Conservation (phyloP, 306 rosid species). For the Trifolium repens region DNA sequence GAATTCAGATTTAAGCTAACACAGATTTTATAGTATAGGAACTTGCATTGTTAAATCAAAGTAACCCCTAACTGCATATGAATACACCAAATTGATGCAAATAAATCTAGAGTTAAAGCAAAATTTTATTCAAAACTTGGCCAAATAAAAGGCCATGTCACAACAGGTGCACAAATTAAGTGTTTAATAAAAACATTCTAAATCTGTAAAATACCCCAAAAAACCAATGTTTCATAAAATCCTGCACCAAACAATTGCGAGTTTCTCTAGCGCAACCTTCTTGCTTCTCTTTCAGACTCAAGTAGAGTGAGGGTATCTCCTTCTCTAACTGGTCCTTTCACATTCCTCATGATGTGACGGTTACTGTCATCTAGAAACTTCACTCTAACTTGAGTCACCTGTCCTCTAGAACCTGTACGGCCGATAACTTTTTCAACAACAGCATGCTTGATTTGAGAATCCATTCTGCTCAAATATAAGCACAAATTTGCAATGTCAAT, state of each 20-base stretch:
- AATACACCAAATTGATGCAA: neutral
- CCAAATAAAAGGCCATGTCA: neutral
- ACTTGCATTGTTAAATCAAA: neutral
- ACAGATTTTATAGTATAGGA: neutral
- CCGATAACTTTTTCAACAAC: neutral
- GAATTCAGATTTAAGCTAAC: neutral
- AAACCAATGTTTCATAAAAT: neutral
- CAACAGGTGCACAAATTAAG: neutral
- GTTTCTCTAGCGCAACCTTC: slow-evolving; percentile 5
- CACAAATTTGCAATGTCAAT: neutral
- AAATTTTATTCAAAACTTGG: neutral
- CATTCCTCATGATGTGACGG: slow-evolving; percentile 14
- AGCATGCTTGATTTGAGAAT: slow-evolving; percentile 1
- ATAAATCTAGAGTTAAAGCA: neutral
- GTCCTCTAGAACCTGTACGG: slow-evolving; percentile 21
- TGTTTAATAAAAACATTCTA: neutral
- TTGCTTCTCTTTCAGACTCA: slow-evolving; percentile 31
- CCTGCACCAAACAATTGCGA: neutral
- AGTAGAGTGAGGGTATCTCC: neutral
- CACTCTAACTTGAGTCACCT: slow-evolving; percentile 32
- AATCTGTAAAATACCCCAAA: neutral
- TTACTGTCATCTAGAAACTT: neutral
- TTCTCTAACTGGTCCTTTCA: slow-evolving; percentile 14
- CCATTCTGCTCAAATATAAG: slow-evolving; percentile 9
- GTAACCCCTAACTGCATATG: neutral